phyloP scores from a whole-genome alignment of 1,284 basidiomycete genomes.

The Naganishia cerealis region DNA sequence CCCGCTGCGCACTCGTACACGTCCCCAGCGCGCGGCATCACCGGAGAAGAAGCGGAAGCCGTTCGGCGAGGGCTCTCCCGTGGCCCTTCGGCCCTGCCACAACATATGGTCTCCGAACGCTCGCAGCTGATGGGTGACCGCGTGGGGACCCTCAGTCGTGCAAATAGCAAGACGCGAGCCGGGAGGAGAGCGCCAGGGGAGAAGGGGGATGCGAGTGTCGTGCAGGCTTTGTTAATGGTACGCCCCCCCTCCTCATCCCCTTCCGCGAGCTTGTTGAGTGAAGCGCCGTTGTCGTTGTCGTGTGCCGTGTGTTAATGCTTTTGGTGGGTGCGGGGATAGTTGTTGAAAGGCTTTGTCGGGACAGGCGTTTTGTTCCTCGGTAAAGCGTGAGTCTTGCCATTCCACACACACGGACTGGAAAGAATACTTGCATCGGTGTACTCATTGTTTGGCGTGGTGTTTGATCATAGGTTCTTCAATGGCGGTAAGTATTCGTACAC shows the following conservation, averaged over 20 bases:
- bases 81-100: slow-evolving; percentile 43
- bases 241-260: slow-evolving; percentile 38
- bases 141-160: slow-evolving; percentile 33
- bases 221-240: slow-evolving; percentile 88
- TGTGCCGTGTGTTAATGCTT: slow-evolving; percentile 11
- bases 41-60: slow-evolving; percentile 17
- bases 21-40: slow-evolving; percentile 23
- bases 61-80: slow-evolving; percentile 32
- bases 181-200: slow-evolving; percentile 53
- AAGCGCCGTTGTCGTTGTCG: not conserved
- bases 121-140: slow-evolving; percentile 42
- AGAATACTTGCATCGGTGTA: too few relatives aligned
- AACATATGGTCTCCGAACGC: slow-evolving; percentile 55
- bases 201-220: slow-evolving; percentile 79
- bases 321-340: slow-evolving; percentile 54
- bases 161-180: slow-evolving; percentile 56
- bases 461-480: slow-evolving; percentile 74
- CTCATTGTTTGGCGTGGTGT: too few relatives aligned
- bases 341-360: slow-evolving; percentile 92
- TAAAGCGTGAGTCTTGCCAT: slow-evolving; percentile 66
- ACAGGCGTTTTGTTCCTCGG: slow-evolving; percentile 95
- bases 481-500: slow-evolving; percentile 59
- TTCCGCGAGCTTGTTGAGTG: too few relatives aligned
- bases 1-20: slow-evolving; percentile 32
- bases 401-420: not conserved